A percentile compares a stretch with the other conserved stretches of the same genome.
Evolutionary conservation across 441 rosid genomes (phyloP).

Genomic region (Heliophila coronopifolia): DNA sequence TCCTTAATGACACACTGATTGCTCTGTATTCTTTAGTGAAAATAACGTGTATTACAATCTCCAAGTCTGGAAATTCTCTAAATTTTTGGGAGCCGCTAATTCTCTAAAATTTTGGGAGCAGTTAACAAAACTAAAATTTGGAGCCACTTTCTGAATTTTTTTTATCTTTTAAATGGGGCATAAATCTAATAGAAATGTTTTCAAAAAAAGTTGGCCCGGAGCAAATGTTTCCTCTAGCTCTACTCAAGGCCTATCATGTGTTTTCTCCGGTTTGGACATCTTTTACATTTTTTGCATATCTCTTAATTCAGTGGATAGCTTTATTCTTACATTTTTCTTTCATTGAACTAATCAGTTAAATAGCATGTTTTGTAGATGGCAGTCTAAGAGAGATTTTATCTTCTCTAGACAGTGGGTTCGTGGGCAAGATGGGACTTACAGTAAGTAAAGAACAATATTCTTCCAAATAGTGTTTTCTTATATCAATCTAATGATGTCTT

Average conservation of each 20-base stretch:
- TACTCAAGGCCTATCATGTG: no score
- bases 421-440: slow-evolving; percentile 94
- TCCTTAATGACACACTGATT: not conserved
- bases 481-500: slow-evolving; percentile 10
- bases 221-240: no score
- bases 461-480: slow-evolving; percentile 1
- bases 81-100: no score
- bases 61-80: no score
- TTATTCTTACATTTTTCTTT: slow-evolving; percentile 4
- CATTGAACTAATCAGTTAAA: slow-evolving; percentile 18
- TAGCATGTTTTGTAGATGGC: slow-evolving; percentile 64
- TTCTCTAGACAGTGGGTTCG: slow-evolving; percentile 98
- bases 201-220: no score
- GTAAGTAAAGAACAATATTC: slow-evolving; percentile 43
- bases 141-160: no score
- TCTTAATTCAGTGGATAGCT: slow-evolving; percentile 7
- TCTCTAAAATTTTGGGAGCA: no score
- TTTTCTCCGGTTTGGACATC: slow-evolving; percentile 16
- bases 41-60: no score
- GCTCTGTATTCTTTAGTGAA: not conserved
- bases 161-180: no score
- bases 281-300: not conserved
- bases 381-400: slow-evolving; percentile 83
- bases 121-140: no score
- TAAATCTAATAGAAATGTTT: no score